These are phyloP conservation scores for Umbilicus rupestris DNA, from an alignment of 164 flowering plant species.

Conservation along the genomic window DNA sequence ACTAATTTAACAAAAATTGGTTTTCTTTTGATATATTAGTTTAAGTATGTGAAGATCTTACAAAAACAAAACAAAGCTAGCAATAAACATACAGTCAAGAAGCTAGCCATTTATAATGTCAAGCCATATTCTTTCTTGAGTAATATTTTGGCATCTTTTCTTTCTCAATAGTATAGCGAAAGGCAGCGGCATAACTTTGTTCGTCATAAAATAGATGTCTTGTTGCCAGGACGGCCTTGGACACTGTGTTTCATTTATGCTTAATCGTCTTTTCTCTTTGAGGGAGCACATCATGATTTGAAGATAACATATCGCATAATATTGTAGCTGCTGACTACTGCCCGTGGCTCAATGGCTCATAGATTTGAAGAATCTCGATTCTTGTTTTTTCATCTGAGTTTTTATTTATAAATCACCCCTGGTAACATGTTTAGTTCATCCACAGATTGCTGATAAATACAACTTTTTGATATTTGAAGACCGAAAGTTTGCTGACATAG, in stretches of 20 bases:
- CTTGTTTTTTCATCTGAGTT: background rate
- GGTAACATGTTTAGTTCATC: conserved; percentile 7
- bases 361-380: background rate
- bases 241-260: no score
- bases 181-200: no score
- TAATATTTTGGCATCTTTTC: no score
- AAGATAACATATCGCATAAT: background rate
- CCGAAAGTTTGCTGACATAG: conserved; percentile 98
- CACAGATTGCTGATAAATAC: conserved; percentile 84
- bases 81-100: background rate
- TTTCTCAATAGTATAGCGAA: no score
- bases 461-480: conserved; percentile 94
- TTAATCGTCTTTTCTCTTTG: no score
- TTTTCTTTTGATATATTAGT: background rate
- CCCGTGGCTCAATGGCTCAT: background rate
- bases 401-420: background rate
- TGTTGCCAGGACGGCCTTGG: no score
- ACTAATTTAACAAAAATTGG: background rate
- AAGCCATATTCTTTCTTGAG: no score
- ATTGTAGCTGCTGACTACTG: background rate
- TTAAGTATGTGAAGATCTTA: background rate
- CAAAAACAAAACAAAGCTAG: no score
- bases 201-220: no score
- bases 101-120: background rate
- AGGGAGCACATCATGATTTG: no score